Percentiles rank a stretch among this genome's conserved stretches.
phyloP scores from a whole-genome alignment of 108 stramenopile genomes.

The Nannochloropsis salina region DNA sequence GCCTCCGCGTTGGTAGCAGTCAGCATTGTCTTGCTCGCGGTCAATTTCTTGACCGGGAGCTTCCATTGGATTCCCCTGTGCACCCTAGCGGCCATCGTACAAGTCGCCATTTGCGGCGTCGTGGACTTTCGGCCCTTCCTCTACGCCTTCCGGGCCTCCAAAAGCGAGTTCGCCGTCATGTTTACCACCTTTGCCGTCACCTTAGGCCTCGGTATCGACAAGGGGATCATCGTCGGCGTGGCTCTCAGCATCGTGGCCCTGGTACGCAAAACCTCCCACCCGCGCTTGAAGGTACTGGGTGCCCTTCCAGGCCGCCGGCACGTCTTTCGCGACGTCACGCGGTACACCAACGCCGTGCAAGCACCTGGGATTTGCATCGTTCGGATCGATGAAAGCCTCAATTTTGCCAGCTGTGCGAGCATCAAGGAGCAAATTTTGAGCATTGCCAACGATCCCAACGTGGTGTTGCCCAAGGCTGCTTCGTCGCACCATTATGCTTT shows the following conservation, averaged over 20 bases:
- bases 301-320: not conserved
- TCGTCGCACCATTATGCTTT: not conserved
- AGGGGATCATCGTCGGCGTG: not conserved
- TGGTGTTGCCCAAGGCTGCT: not conserved
- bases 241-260: not conserved
- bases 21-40: not conserved
- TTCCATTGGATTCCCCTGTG: constrained; percentile 12
- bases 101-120: constrained; percentile 14
- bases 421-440: constrained; percentile 1
- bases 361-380: not conserved
- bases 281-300: constrained; percentile 6
- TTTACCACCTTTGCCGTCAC: not conserved
- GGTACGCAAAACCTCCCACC: not conserved
- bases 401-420: not conserved
- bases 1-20: not conserved
- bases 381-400: constrained; percentile 9
- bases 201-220: not conserved
- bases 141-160: constrained; percentile 4
- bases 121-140: not conserved
- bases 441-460: not conserved
- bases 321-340: constrained; percentile 15
- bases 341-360: constrained; percentile 7
- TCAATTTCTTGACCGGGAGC: constrained; percentile 3
- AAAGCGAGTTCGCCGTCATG: constrained; percentile 5
- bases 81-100: constrained; percentile 17